Conservation (phyloP, 2,329 filamentous ascomycete species). For the Xylariales sp. region DNA sequence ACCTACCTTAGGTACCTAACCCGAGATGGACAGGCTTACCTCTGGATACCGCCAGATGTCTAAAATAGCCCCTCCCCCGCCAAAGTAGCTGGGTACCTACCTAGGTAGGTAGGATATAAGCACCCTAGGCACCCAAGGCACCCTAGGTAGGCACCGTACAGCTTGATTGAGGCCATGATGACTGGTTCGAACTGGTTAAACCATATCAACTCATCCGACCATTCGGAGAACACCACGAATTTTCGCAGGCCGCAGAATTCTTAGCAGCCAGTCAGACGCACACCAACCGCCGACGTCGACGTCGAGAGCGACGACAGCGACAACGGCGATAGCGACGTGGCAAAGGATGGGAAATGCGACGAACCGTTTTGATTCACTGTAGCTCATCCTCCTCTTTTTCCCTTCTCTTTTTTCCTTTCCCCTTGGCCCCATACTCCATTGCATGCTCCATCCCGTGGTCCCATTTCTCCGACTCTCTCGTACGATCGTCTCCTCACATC, state of each 20-base stretch:
- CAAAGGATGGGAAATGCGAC: constrained; percentile 8
- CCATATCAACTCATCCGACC: constrained; percentile 23
- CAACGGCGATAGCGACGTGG: constrained; percentile 19
- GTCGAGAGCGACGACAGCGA: constrained; percentile 4
- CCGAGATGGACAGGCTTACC: no score
- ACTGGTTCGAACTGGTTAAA: background rate
- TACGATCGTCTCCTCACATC: background rate
- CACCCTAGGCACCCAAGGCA: no score
- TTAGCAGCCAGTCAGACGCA: constrained; percentile 31
- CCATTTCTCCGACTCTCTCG: background rate
- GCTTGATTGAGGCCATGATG: background rate
- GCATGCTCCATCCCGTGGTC: background rate
- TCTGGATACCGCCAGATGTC: no score
- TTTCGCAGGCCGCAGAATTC: constrained; percentile 39
- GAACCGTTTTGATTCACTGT: constrained; percentile 4
- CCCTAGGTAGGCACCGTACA: no score
- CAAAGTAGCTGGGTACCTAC: background rate
- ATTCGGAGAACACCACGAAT: constrained; percentile 48
- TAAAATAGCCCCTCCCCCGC: constrained; percentile 2
- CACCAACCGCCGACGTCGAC: constrained; percentile 1
- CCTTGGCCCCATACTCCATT: background rate
- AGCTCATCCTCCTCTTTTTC: background rate
- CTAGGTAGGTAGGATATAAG: no score
- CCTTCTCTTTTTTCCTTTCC: background rate
- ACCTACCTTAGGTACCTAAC: no score